phyloP scores from a whole-genome alignment of 73 alveolate species.

The Diophrys sp. region DNA sequence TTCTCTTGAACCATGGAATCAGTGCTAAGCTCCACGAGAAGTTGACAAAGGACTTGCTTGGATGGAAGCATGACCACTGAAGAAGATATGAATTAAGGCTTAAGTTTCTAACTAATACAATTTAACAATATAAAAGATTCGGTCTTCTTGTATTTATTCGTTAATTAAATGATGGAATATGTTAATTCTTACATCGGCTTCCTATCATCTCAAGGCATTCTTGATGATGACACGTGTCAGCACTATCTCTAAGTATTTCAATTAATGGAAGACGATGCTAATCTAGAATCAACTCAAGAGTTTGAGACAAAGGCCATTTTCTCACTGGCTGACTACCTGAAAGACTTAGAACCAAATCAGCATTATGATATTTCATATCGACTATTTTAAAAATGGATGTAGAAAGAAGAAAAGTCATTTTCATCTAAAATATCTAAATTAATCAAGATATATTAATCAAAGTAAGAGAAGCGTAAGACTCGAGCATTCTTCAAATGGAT shows the following conservation, averaged over 20 bases:
- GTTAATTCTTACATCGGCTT: background rate
- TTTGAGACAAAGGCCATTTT: background rate
- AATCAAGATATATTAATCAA: no score
- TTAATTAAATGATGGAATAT: background rate
- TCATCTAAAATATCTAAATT: background rate
- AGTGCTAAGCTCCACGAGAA: no score
- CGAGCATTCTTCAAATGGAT: background rate
- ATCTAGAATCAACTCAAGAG: background rate
- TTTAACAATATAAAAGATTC: no score
- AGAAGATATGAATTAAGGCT: background rate
- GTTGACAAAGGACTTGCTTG: background rate
- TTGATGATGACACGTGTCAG: background rate
- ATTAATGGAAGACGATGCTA: background rate
- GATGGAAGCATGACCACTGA: background rate
- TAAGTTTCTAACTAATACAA: no score
- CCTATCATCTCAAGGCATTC: background rate
- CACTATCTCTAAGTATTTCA: no score
- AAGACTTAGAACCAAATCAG: background rate
- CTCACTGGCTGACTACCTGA: background rate
- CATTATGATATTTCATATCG: background rate
- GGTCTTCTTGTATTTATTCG: no score
- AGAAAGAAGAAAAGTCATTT: background rate
- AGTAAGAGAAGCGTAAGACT: background rate
- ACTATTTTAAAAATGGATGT: background rate
- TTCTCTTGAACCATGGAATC: no score